Percentiles rank a stretch among this genome's conserved stretches.
phyloP scores from a whole-genome alignment of 257 asterid genomes.

The Marsdenia floribunda region DNA sequence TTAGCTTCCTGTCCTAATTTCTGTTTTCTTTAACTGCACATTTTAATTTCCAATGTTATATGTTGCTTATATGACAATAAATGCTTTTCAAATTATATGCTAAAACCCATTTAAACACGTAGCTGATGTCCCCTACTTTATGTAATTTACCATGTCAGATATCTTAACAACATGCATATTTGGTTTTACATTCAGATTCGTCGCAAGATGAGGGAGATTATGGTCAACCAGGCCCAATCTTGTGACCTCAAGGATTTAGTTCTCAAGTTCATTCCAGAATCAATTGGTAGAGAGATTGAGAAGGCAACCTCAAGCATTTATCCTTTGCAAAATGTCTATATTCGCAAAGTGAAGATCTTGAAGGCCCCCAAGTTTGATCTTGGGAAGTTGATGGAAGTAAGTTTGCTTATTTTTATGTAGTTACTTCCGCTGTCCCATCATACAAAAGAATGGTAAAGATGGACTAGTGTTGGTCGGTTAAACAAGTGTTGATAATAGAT shows the following conservation, averaged over 20 bases:
- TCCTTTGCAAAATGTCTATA: conserved; percentile 73
- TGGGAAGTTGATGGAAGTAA: conserved; percentile 73
- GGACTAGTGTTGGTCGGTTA: background rate
- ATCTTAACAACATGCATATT: background rate
- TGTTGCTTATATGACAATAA: too few species aligned
- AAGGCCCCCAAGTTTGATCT: conserved; percentile 86
- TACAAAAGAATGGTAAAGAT: background rate
- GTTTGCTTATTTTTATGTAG: background rate
- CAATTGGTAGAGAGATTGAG: conserved; percentile 81
- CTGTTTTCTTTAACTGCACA: too few species aligned
- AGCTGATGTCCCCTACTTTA: background rate
- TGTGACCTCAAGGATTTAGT: conserved; percentile 77
- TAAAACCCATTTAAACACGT: too few species aligned
- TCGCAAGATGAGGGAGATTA: conserved; percentile 78
- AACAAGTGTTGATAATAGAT: background rate
- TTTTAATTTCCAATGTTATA: too few species aligned
- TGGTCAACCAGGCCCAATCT: conserved; percentile 69
- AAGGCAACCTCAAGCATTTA: conserved; percentile 72
- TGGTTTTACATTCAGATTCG: conserved; percentile 44
- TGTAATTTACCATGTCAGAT: background rate
- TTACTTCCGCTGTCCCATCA: too few species aligned
- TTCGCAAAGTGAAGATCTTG: conserved; percentile 76
- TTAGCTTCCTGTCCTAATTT: too few species aligned
- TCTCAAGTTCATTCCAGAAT: conserved; percentile 72
- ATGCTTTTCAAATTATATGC: background rate